These are phyloP conservation scores for Poronia punctata DNA, from an alignment of 495 filamentous ascomycete species.

Conservation along the genomic window DNA sequence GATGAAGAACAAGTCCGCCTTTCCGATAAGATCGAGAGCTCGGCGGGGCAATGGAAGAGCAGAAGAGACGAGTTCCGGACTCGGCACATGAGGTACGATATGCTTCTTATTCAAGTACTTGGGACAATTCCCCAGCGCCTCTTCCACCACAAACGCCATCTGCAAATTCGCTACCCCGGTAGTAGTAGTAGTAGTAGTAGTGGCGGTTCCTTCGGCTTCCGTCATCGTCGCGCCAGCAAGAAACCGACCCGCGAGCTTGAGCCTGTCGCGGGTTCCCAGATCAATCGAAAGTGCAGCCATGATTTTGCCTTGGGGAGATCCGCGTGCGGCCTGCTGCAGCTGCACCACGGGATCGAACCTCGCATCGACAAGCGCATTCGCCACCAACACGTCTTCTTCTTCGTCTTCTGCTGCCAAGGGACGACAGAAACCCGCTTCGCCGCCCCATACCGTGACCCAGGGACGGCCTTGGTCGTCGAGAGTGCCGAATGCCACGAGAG, in stretches of 20 bases:
- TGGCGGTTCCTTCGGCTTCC: too few relatives aligned
- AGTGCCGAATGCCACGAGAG: slow-evolving; percentile 64
- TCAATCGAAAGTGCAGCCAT: slow-evolving; percentile 61
- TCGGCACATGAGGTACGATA: slow-evolving; percentile 46
- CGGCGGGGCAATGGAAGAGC: slow-evolving; percentile 29
- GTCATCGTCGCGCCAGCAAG: slow-evolving; percentile 42
- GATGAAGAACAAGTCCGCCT: slow-evolving; percentile 72
- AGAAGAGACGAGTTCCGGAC: slow-evolving; percentile 38
- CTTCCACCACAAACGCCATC: slow-evolving; percentile 57
- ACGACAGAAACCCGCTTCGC: slow-evolving; percentile 56
- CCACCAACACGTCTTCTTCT: slow-evolving; percentile 51
- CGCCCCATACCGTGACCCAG: slow-evolving; percentile 71
- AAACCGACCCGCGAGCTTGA: slow-evolving; percentile 62
- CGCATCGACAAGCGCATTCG: slow-evolving; percentile 51
- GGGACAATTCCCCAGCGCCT: slow-evolving; percentile 71
- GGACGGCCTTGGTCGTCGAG: slow-evolving; percentile 56
- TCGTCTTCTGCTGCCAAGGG: too few relatives aligned
- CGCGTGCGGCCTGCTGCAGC: slow-evolving; percentile 6
- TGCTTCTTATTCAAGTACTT: slow-evolving; percentile 75
- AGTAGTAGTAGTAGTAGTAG: too few relatives aligned
- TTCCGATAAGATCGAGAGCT: slow-evolving; percentile 52
- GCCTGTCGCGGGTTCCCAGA: slow-evolving; percentile 54
- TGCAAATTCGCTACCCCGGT: slow-evolving; percentile 48
- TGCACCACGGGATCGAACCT: slow-evolving; percentile 57
- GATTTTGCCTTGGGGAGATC: slow-evolving; percentile 29